Evolutionary conservation across 257 asterid genomes (phyloP).

Genomic region (Petrea volubilis): DNA sequence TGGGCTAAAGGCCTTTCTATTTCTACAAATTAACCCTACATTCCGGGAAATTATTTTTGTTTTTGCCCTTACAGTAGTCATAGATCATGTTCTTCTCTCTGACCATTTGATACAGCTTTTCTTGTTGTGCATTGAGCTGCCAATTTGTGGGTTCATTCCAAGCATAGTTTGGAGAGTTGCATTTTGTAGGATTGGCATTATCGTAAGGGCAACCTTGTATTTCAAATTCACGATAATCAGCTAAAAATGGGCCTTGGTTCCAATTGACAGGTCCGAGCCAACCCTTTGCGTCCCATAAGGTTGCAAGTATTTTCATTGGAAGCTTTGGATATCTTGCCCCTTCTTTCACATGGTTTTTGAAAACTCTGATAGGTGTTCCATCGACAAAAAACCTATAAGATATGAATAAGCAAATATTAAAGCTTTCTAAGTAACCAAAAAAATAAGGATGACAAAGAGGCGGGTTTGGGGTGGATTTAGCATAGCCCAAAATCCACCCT

Average conservation of each 20-base stretch:
- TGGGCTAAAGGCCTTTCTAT: no score
- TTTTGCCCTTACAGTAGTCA: not conserved
- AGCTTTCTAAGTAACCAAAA: not conserved
- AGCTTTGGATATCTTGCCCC: not conserved
- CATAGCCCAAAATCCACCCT: no score
- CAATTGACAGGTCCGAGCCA: constrained; percentile 19
- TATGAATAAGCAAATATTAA: not conserved
- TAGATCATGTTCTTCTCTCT: not conserved
- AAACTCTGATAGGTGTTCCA: constrained; percentile 7
- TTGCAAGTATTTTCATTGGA: constrained; percentile 1
- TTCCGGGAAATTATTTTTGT: not conserved
- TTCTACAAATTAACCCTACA: not conserved
- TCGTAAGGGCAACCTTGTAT: not conserved
- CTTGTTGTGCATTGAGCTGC: not conserved
- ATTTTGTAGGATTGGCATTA: not conserved
- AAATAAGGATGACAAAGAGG: no score
- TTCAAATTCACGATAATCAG: not conserved
- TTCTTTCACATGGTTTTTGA: not conserved
- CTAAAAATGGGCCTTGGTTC: not conserved
- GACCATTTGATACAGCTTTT: not conserved
- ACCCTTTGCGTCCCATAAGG: constrained; percentile 4
- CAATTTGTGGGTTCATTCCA: not conserved
- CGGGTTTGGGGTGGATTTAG: no score
- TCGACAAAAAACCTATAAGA: constrained; percentile 4
- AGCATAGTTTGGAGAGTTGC: not conserved